These are phyloP conservation scores for Pseudocercospora crystallina DNA, from an alignment of 2,329 filamentous ascomycete genomes.

Conservation along the genomic window DNA sequence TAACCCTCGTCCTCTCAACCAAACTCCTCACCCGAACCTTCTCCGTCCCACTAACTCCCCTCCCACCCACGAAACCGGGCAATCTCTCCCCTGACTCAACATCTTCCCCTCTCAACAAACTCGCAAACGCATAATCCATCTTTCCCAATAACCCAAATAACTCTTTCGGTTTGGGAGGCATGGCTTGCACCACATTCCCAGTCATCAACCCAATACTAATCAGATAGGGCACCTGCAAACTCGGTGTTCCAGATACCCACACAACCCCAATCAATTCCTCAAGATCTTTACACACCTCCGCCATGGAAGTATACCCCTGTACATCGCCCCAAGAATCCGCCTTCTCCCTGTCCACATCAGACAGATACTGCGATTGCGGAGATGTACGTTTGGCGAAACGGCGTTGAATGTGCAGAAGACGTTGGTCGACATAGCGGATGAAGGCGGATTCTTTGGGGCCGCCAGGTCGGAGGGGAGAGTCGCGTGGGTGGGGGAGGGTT, in stretches of 20 bases:
- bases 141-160: constrained; percentile 74
- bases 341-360: constrained; percentile 29
- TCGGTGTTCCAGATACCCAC: constrained; percentile 86
- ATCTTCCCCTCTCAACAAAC: constrained; percentile 68
- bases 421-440: constrained; percentile 58
- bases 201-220: constrained; percentile 74
- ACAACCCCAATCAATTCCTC: constrained; percentile 74
- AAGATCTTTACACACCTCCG: constrained; percentile 71
- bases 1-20: constrained; percentile 71
- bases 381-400: constrained; percentile 53
- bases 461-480: constrained; percentile 54
- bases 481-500: constrained; percentile 53
- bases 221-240: constrained; percentile 78
- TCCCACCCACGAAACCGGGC: constrained; percentile 67
- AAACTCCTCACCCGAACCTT: constrained; percentile 84
- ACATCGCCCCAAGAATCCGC: constrained; percentile 40
- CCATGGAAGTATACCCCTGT: constrained; percentile 61
- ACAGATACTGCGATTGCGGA: constrained; percentile 20
- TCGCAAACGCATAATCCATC: constrained; percentile 80
- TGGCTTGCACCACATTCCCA: constrained; percentile 69
- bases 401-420: constrained; percentile 51
- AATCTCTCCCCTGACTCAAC: constrained; percentile 63
- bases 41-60: constrained; percentile 73
- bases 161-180: constrained; percentile 65
- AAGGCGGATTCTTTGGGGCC: constrained; percentile 59